A percentile compares a stretch with the other conserved stretches of the same genome.
Conservation (phyloP, 2,329 filamentous ascomycete species). For the Tolypocladium ovalisporum region DNA sequence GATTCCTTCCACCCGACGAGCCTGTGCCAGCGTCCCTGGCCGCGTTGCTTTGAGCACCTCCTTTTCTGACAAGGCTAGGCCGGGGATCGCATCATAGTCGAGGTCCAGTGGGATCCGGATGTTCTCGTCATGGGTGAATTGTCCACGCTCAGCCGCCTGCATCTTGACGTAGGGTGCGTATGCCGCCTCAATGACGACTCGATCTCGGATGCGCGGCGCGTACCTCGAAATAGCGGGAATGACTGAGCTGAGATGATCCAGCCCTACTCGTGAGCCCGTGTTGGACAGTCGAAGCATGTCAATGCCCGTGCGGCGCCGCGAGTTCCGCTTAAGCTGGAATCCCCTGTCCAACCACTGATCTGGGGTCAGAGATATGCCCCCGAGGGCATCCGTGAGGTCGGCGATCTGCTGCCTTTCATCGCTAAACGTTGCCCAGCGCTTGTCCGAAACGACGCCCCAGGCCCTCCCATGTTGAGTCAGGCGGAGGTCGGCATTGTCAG, state of each 20-base stretch:
- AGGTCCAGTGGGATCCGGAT: constrained; percentile 62
- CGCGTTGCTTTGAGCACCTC: constrained; percentile 55
- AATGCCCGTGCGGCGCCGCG: constrained; percentile 58
- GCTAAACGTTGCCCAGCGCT: constrained; percentile 62
- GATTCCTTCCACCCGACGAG: constrained; percentile 73
- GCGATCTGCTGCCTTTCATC: constrained; percentile 57
- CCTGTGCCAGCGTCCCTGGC: constrained; percentile 83
- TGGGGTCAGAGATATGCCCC: constrained; percentile 44
- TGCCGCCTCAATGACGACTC: constrained; percentile 69
- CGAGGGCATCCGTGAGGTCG: constrained; percentile 52
- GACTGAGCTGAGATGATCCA: constrained; percentile 44
- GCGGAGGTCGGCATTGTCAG: constrained; percentile 87
- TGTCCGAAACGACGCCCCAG: constrained; percentile 69
- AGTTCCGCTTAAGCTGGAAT: constrained; percentile 57
- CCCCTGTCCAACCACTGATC: constrained; percentile 59
- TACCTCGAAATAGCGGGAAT: constrained; percentile 48
- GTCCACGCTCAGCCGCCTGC: constrained; percentile 55
- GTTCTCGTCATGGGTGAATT: constrained; percentile 66
- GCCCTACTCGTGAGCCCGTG: constrained; percentile 28
- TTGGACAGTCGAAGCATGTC: constrained; percentile 65
- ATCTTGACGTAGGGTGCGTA: constrained; percentile 80
- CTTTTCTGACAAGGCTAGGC: constrained; percentile 72
- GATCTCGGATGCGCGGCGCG: constrained; percentile 46
- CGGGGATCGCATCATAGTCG: constrained; percentile 63
- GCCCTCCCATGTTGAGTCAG: constrained; percentile 68